Conservation (phyloP, 768 basidiomycete species). For the Rhizopogon sp. region DNA sequence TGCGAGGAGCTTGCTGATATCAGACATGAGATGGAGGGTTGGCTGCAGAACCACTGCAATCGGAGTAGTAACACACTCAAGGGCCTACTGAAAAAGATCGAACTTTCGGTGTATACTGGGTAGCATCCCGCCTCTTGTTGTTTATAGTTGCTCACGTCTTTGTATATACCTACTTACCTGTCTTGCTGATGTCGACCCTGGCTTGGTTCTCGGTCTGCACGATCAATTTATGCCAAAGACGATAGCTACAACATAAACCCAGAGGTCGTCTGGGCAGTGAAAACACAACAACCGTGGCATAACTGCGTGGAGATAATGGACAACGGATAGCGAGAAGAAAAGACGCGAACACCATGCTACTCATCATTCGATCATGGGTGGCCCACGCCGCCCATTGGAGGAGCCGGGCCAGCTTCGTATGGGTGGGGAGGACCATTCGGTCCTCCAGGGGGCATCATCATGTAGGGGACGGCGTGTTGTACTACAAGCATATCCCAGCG, state of each 20-base stretch:
- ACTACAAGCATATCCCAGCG: conserved; percentile 38
- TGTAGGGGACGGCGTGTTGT: conserved; percentile 82
- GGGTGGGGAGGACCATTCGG: conserved; percentile 62
- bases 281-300: conserved; percentile 2
- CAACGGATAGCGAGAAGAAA: conserved; percentile 1
- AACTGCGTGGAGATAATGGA: background rate
- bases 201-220: background rate
- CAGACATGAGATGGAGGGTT: conserved; percentile 79
- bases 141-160: background rate
- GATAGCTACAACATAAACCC: conserved; percentile 1
- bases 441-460: conserved; percentile 79
- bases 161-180: background rate
- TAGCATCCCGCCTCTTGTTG: conserved; percentile 4
- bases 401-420: conserved; percentile 68
- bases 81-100: conserved; percentile 78
- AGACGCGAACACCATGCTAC: background rate
- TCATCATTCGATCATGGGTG: conserved; percentile 43
- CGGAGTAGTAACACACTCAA: conserved; percentile 78
- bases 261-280: background rate
- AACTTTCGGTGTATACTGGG: conserved; percentile 40
- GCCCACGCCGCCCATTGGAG: conserved; percentile 69
- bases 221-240: background rate
- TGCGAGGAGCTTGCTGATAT: conserved; percentile 59
- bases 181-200: background rate
- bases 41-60: conserved; percentile 85